Percentiles rank a stretch among this genome's conserved stretches.
These are phyloP conservation scores for Cymbidium sinense DNA, from an alignment of 106 monocot genomes.

Conservation along the genomic window DNA sequence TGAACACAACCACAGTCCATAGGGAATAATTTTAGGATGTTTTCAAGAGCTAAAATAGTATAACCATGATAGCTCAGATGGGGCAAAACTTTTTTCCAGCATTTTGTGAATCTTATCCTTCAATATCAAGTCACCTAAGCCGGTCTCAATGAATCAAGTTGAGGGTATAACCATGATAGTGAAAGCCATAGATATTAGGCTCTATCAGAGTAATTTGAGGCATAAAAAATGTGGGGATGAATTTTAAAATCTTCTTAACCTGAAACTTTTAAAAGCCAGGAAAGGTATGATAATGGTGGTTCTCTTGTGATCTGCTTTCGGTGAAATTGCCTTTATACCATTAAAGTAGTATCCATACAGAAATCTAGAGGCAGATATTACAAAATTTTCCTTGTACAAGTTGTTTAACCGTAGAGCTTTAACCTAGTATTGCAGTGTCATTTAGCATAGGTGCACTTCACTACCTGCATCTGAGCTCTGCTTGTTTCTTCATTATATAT, in stretches of 20 bases:
- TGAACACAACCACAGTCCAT: too few relatives aligned
- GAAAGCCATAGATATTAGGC: too few relatives aligned
- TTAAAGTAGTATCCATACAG: background rate
- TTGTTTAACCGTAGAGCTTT: background rate
- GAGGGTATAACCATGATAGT: too few relatives aligned
- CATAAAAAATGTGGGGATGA: too few relatives aligned
- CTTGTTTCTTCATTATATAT: slow-evolving; percentile 4
- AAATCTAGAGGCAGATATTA: background rate
- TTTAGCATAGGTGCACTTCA: background rate
- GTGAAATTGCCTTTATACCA: background rate
- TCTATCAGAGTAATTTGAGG: too few relatives aligned
- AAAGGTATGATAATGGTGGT: background rate
- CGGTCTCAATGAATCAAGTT: too few relatives aligned
- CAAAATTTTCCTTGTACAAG: background rate
- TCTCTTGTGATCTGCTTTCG: background rate
- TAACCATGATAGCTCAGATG: too few relatives aligned
- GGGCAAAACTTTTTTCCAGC: too few relatives aligned
- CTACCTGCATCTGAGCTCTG: background rate
- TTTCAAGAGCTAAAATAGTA: too few relatives aligned
- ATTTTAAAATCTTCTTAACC: background rate
- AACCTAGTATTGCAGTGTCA: background rate
- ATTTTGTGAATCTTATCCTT: too few relatives aligned
- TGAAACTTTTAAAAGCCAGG: background rate
- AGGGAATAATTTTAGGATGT: too few relatives aligned
- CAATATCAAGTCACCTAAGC: too few relatives aligned